Percentiles rank a stretch among this genome's conserved stretches.
phyloP scores from a whole-genome alignment of 2,329 filamentous ascomycete genomes.

The Nemania sp. region DNA sequence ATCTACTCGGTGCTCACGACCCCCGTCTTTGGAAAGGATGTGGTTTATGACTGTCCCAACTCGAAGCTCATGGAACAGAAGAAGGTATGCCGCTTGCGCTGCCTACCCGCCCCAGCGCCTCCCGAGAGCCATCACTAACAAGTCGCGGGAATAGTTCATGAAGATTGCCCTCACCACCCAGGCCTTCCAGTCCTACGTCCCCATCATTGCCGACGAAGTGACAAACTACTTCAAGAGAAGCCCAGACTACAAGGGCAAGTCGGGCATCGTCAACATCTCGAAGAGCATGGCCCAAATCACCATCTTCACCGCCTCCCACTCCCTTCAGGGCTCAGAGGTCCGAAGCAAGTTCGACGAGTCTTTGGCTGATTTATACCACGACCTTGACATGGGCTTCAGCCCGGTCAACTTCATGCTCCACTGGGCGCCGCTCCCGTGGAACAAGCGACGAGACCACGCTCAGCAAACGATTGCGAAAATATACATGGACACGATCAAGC shows the following conservation, averaged over 20 bases:
- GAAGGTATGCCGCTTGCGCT: conserved; percentile 63
- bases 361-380: conserved; percentile 82
- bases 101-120: background rate
- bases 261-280: conserved; percentile 72
- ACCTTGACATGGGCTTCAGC: conserved; percentile 87
- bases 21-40: conserved; percentile 78
- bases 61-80: conserved; percentile 96
- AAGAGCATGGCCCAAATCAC: conserved; percentile 83
- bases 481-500: conserved; percentile 81
- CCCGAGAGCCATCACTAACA: conserved; percentile 5
- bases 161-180: conserved; percentile 78
- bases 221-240: conserved; percentile 72
- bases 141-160: conserved; percentile 63
- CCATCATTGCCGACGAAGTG: conserved; percentile 76
- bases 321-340: conserved; percentile 82
- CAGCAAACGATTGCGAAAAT: conserved; percentile 80
- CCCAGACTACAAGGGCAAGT: conserved; percentile 67
- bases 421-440: conserved; percentile 88
- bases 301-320: conserved; percentile 86
- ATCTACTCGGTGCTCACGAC: conserved; percentile 80
- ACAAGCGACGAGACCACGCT: conserved; percentile 78
- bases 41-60: conserved; percentile 90
- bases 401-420: conserved; percentile 90
- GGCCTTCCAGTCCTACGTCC: conserved; percentile 75
- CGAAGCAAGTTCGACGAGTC: conserved; percentile 78